Evolutionary conservation across 495 filamentous ascomycete genomes (phyloP).

Genomic region (Penicillium atrosanguineum): DNA sequence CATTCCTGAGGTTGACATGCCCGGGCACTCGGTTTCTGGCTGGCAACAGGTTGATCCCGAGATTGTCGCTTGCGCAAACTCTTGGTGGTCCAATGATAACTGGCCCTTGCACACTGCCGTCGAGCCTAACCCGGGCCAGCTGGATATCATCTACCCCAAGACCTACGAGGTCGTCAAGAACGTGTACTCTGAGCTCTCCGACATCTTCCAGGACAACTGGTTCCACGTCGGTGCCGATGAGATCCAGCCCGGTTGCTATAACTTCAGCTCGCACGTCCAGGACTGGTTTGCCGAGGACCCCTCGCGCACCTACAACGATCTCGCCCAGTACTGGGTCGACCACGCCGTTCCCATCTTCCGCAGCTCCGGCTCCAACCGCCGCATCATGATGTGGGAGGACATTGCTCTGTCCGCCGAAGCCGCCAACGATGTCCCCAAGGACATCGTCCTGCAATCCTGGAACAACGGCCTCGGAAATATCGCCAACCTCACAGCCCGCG

Average conservation of each 20-base stretch:
- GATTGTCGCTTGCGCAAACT: constrained; percentile 50
- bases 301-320: constrained; percentile 49
- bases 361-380: constrained; percentile 33
- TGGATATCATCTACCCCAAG: constrained; percentile 54
- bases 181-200: constrained; percentile 53
- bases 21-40: constrained; percentile 48
- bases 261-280: constrained; percentile 46
- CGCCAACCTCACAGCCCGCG: constrained; percentile 46
- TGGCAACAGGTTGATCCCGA: constrained; percentile 54
- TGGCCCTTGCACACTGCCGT: constrained; percentile 43
- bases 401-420: constrained; percentile 40
- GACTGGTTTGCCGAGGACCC: constrained; percentile 48
- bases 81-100: constrained; percentile 42
- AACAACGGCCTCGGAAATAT: constrained; percentile 53
- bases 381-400: constrained; percentile 58
- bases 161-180: constrained; percentile 52
- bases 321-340: constrained; percentile 56
- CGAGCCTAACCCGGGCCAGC: constrained; percentile 55
- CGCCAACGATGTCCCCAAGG: constrained; percentile 45
- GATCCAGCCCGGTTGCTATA: constrained; percentile 52
- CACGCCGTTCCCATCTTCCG: constrained; percentile 53
- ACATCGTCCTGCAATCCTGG: constrained; percentile 56
- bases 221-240: constrained; percentile 58
- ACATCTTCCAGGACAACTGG: constrained; percentile 50
- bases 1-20: constrained; percentile 53